A percentile compares a stretch with the other conserved stretches of the same genome.
These are phyloP conservation scores for Wallacemonas sp. DNA, from an alignment of 208 protist species.

Conservation along the genomic window DNA sequence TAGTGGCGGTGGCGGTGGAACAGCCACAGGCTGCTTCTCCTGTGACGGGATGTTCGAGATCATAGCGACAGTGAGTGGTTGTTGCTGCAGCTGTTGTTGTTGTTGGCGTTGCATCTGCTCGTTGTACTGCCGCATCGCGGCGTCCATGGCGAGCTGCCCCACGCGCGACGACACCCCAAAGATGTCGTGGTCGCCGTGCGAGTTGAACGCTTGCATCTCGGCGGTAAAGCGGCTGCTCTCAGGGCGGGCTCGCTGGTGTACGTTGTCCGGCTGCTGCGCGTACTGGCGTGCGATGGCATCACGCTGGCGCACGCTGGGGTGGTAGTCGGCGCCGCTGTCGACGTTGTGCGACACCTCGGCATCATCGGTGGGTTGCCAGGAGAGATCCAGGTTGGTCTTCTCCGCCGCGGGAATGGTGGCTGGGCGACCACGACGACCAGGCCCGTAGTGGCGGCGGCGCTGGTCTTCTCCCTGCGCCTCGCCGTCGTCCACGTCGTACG, in stretches of 20 bases:
- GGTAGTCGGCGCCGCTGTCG: slow-evolving; percentile 8
- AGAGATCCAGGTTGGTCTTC: background rate
- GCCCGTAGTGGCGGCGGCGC: background rate
- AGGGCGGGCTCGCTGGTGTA: background rate
- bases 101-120: background rate
- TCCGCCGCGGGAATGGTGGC: background rate
- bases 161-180: slow-evolving; percentile 39
- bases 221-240: slow-evolving; percentile 18
- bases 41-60: background rate
- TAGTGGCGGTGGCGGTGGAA: background rate
- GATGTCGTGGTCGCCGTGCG: slow-evolving; percentile 39
- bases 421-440: slow-evolving; percentile 5
- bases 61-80: background rate
- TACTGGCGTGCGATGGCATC: slow-evolving; percentile 2
- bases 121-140: slow-evolving; percentile 16
- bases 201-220: slow-evolving; percentile 18
- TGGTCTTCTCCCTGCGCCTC: too few relatives aligned
- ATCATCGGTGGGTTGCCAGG: slow-evolving; percentile 1
- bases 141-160: slow-evolving; percentile 15
- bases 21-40: background rate
- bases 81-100: background rate
- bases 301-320: background rate
- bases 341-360: slow-evolving; percentile 8
- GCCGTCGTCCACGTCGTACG: too few relatives aligned
- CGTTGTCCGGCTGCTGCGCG: slow-evolving; percentile 23